Evolutionary conservation across 345 rosid genomes (phyloP), one percentile per base, ranked within the genome.

Genomic region (Trapa bicornis): DNA sequence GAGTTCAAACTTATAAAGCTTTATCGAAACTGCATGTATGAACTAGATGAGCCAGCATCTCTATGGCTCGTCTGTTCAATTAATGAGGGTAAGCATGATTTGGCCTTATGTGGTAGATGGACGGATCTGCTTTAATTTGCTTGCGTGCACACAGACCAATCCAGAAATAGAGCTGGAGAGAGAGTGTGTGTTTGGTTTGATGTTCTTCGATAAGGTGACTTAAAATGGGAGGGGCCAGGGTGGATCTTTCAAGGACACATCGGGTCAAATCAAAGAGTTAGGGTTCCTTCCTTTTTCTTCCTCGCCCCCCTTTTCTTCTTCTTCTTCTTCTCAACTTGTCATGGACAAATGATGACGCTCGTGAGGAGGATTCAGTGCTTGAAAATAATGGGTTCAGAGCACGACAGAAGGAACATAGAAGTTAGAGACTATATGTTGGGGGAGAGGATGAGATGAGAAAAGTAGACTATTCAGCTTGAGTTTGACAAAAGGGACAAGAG

Each of bases 161-260:
- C 2, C 9, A 45, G 11, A 45, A 13, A 45, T 11, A 11, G 48
- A 6, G 48, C 4, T n/a, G 16, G 56, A 35, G n/a, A 50, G 56
- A 62, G 65, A 63, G 37, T 3, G 53, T n/a, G n/a, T 22, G 54
- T 15, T 4, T 17, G 54, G n/a, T 50, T 70, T 60, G 14, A 42
- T 54, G 72, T 64, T 61, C 60, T 32, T 64, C 74, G 75, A 62
- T 70, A 67, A 65, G 72, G 56, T 65, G 61, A 33, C 32, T 17
- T 29, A 6, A 33, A 22, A 22, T 22, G 29, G 29, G 29, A 12
- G 37, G 32, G 62, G 13, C 2, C 9, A 12, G 75, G 76, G 74
- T 69, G 77, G 75, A 68, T 75, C 79, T 79, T 76, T 61, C 78
- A 72, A 76, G 78, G 74, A 67, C 83, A 65, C 76, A 74, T 76